These are phyloP conservation scores for Schizochytrium sp. DNA, from an alignment of 108 stramenopile genomes.

Conservation along the genomic window DNA sequence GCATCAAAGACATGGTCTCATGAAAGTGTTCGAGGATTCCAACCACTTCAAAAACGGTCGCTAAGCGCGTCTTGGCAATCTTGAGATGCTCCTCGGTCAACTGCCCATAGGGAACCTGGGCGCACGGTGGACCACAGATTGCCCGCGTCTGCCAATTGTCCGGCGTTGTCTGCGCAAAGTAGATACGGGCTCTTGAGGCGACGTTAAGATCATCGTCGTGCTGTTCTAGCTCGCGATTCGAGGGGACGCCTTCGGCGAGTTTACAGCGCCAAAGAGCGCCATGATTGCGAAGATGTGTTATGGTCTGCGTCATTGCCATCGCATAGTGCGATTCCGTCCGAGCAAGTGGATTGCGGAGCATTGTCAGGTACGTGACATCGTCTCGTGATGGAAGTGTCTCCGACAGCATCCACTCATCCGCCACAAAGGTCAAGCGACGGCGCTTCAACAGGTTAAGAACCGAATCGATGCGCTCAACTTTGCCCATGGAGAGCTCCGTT, in stretches of 20 bases:
- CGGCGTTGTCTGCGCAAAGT: not conserved
- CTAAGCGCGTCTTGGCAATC: not conserved
- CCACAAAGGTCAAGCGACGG: not conserved
- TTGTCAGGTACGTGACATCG: not conserved
- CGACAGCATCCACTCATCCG: not conserved
- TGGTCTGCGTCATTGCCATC: not conserved
- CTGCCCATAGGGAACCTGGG: not conserved
- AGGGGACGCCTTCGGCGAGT: too few species aligned
- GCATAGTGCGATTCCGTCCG: not conserved
- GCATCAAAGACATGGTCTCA: not conserved
- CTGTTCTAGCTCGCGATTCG: too few species aligned
- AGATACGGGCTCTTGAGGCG: not conserved
- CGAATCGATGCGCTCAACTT: too few species aligned
- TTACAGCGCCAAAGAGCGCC: too few species aligned
- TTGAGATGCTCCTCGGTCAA: not conserved
- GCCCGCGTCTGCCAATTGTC: not conserved
- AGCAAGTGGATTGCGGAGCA: not conserved
- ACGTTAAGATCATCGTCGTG: not conserved
- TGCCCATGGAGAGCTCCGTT: too few species aligned
- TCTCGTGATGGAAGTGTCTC: not conserved
- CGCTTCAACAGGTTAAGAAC: too few species aligned
- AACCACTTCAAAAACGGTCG: not conserved
- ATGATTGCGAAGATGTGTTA: not conserved
- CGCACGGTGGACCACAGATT: not conserved
- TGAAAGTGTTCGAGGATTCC: not conserved